These are phyloP conservation scores for Terana coerulea DNA, from an alignment of 768 basidiomycete species.

Conservation along the genomic window DNA sequence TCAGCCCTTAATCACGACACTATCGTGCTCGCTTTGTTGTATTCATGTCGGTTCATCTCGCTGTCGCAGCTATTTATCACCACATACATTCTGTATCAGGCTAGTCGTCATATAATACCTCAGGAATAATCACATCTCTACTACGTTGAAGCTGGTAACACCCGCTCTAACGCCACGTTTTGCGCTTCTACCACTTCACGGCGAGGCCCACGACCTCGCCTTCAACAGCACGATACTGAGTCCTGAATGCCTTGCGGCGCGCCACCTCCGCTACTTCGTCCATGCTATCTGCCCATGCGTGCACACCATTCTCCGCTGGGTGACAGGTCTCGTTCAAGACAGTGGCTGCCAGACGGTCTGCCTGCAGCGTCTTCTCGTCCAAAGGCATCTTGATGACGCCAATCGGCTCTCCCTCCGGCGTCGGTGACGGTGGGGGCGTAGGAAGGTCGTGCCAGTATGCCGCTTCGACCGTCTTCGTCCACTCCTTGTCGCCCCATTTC, in stretches of 20 bases:
- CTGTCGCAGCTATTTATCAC: slow-evolving; percentile 3
- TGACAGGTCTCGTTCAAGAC: slow-evolving; percentile 41
- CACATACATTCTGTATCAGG: not conserved
- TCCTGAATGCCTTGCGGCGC: slow-evolving; percentile 58
- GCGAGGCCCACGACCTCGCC: slow-evolving; percentile 68
- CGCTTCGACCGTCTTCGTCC: slow-evolving; percentile 77
- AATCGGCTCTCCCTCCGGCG: slow-evolving; percentile 2
- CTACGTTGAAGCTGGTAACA: too few species aligned
- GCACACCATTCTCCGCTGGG: slow-evolving; percentile 13
- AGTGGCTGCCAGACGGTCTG: slow-evolving; percentile 35
- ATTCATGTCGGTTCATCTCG: not conserved
- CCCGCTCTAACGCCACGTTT: too few species aligned
- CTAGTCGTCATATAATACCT: too few species aligned
- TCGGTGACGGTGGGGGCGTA: slow-evolving; percentile 45
- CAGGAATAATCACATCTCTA: too few species aligned
- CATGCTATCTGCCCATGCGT: slow-evolving; percentile 33
- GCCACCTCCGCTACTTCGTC: slow-evolving; percentile 41
- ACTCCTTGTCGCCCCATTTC: slow-evolving; percentile 80
- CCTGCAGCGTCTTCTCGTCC: slow-evolving; percentile 8
- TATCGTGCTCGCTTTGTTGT: slow-evolving; percentile 8
- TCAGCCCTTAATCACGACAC: not conserved
- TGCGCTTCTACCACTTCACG: slow-evolving; percentile 25
- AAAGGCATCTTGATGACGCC: not conserved
- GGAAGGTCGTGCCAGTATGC: slow-evolving; percentile 68
- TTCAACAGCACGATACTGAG: slow-evolving; percentile 81